Evolutionary conservation across 805 yeast genomes (phyloP), one percentile per base, ranked within the genome.

Genomic region (Candida maesae): DNA sequence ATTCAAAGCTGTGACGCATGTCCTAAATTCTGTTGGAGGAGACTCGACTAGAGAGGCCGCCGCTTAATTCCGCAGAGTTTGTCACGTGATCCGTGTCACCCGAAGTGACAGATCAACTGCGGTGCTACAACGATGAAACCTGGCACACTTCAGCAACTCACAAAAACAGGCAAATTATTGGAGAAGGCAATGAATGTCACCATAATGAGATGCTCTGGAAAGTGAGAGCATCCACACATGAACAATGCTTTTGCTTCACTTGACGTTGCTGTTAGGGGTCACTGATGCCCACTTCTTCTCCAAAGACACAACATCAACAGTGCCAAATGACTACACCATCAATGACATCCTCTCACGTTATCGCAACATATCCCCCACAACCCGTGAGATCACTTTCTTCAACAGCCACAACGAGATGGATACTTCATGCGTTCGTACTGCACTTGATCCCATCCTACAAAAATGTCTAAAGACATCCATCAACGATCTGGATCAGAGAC

Each of bases 381-480:
- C 34, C 9, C 41, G 46, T 9, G 50, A 52, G 6, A 29, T 49
- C 1, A 18, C 31, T 6, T 33, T 47, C 29, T 45, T 45, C 25
- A 16, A 36, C 1, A 18, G 36, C 3, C 43, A 43, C 9, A 43
- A 49, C 9, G 43, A 47, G 7, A 35, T 37, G 12, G 50, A 50
- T 24, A 46, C 58, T 3, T 26, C 41, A 0, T 74, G 79, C 56
- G 61, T 66, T 0, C 65, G 64, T 30, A 49, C 60, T 12, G 74
- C 81, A 2, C 44, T 77, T 4, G 33, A 50, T 3, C 59, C 61
- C 0, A 61, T 75, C 17, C 44, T 77, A 7, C 64, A 68, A 0
- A 47, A 55, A 23, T 78, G 83, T 41, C 42, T 65, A 17, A 53
- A 56, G 17, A 42, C 55, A 8, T 76, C 77, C 0, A 51, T 68